Percentiles rank a stretch among this genome's conserved stretches.
phyloP scores from a whole-genome alignment of 805 yeast genomes.

The Wickerhamiella slavikovae region DNA sequence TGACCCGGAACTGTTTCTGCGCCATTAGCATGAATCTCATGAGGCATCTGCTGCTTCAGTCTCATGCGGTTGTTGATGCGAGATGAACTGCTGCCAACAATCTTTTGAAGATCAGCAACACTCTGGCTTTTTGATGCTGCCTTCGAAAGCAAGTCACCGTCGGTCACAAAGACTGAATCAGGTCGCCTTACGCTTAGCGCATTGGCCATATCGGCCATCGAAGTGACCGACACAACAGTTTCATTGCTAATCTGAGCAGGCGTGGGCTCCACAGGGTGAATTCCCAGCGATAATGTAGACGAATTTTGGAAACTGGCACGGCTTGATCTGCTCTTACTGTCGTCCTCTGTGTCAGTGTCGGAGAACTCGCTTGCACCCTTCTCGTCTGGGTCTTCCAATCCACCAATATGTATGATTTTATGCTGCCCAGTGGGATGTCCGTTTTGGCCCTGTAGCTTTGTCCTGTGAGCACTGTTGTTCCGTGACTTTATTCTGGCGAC shows the following conservation, averaged over 20 bases:
- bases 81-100: constrained; percentile 4
- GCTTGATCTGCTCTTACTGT: too few relatives aligned
- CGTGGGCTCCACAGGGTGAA: constrained; percentile 11
- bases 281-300: constrained; percentile 7
- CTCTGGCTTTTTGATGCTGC: constrained; percentile 7
- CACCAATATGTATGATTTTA: too few relatives aligned
- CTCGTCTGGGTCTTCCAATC: constrained; percentile 4
- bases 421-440: too few relatives aligned
- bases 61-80: constrained; percentile 2
- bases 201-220: constrained; percentile 11
- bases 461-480: too few relatives aligned
- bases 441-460: too few relatives aligned
- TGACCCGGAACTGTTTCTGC: constrained; percentile 49
- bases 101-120: constrained; percentile 3
- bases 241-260: constrained; percentile 13
- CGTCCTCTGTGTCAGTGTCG: constrained; percentile 4
- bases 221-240: constrained; percentile 11
- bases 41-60: constrained; percentile 1
- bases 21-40: constrained; percentile 96
- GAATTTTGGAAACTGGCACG: too few relatives aligned
- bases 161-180: constrained; percentile 8
- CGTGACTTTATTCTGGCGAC: too few relatives aligned
- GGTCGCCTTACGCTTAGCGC: constrained; percentile 9
- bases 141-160: constrained; percentile 9
- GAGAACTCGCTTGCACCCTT: constrained; percentile 3